Base-by-base conservation (phyloP, 2,329 filamentous ascomycete species). In the Alternaria metachromatica region DNA sequence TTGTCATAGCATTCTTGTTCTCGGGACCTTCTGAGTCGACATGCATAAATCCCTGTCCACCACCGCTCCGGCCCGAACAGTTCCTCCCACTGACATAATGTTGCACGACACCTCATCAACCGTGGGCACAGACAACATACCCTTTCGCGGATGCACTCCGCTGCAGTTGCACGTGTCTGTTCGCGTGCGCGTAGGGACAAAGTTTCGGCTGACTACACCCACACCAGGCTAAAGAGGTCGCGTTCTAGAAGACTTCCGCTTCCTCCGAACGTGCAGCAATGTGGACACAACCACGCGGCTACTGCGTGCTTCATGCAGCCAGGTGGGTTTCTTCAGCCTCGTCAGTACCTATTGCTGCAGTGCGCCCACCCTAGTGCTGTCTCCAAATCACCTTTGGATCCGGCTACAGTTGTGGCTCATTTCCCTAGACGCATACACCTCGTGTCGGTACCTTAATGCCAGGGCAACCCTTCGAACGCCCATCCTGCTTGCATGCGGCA, bases 221-320 rank as follows among this genome's bases (percentile, higher is more conserved):
- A 55, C 55, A 60, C 12, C 51, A 57, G 55, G 55, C 53, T 62
- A 60, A 60, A 54, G 25, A 44, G 7, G 18, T n/a, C 49, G 33
- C 43, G 53, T 69, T 69, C 67, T 64, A 66, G 67, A 69, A 69
- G 48, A 58, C 50, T 43, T 55, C 59, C 61, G 54, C 45, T 64
- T 60, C 46, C 49, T 51, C 64, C 58, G 54, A 58, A 18, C 51
- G 15, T 57, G 44, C 58, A 48, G 53, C 28, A 18, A 6, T 66
- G 49, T 63, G 43, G 37, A 51, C 57, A 55, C 37, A 11, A 46
- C 60, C 46, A 49, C 57, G 49, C 50, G 49, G 45, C 58, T 49
- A 48, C 45, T 60, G 55, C 48, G 23, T 56, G 57, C 28, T 33
- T 44, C 48, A 33, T 58, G 60, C 49, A 55, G 60, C 51, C 49